Evolutionary conservation across 495 filamentous ascomycete species (phyloP).

Genomic region (Aspergillus haitiensis): DNA sequence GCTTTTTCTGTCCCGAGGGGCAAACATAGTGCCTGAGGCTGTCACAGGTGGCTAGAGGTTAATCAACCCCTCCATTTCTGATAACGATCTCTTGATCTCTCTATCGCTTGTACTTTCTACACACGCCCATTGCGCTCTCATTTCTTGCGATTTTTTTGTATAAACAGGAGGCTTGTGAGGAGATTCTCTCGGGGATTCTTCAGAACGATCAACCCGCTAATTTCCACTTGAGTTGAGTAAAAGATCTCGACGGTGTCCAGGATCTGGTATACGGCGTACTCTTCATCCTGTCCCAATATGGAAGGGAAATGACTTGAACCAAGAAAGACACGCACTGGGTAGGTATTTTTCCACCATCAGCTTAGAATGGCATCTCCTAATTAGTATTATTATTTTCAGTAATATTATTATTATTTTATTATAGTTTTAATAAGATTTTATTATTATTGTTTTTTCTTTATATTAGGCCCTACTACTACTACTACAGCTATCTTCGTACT

Average conservation of each 20-base stretch:
- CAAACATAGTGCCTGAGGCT: constrained; percentile 19
- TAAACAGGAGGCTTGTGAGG: not conserved
- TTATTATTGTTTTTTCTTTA: too few relatives aligned
- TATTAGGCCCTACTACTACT: not conserved
- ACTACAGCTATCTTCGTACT: not conserved
- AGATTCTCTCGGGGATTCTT: not conserved
- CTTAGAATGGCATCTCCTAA: not conserved
- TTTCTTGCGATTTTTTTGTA: not conserved
- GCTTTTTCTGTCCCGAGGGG: constrained; percentile 12
- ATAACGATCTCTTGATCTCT: not conserved
- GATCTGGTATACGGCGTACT: constrained; percentile 33
- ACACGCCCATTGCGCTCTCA: not conserved
- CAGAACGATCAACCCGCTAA: constrained; percentile 24
- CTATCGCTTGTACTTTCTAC: not conserved
- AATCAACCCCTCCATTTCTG: too few relatives aligned
- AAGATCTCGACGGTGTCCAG: constrained; percentile 23
- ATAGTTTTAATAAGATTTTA: not conserved
- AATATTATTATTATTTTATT: not conserved
- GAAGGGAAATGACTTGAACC: constrained; percentile 13
- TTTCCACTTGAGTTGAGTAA: constrained; percentile 23
- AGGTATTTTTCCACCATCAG: not conserved
- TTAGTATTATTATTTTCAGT: too few relatives aligned
- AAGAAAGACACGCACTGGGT: constrained; percentile 7
- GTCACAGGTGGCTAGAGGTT: constrained; percentile 5
- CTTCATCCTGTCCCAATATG: constrained; percentile 27